phyloP scores from a whole-genome alignment of 2,329 filamentous ascomycete genomes.

The Microsporum canis region DNA sequence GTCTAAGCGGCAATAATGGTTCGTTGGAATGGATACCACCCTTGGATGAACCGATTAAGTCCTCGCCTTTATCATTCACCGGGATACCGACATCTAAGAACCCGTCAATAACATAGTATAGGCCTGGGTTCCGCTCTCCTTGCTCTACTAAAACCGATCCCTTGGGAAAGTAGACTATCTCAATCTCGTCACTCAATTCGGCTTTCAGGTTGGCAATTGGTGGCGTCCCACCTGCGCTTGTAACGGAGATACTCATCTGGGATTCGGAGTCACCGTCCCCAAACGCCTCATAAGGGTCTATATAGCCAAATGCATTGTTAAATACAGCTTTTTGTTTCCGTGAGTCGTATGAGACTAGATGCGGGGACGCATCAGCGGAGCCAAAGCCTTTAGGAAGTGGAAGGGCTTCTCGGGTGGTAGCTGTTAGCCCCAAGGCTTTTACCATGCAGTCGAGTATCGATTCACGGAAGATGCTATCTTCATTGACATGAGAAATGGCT shows the following conservation, averaged over 20 bases:
- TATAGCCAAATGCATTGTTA: slow-evolving; percentile 81
- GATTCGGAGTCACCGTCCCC: slow-evolving; percentile 80
- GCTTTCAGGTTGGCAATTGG: slow-evolving; percentile 57
- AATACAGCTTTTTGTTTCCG: slow-evolving; percentile 68
- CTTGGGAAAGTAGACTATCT: slow-evolving; percentile 95
- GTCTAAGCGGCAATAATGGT: slow-evolving; percentile 37
- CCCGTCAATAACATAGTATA: slow-evolving; percentile 96
- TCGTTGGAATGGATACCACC: slow-evolving; percentile 22
- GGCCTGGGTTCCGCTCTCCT: slow-evolving; percentile 86
- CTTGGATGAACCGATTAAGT: slow-evolving; percentile 28
- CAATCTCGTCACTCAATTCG: slow-evolving; percentile 81
- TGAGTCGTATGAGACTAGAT: slow-evolving; percentile 72
- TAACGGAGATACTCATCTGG: slow-evolving; percentile 55
- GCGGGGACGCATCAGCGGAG: slow-evolving; percentile 76
- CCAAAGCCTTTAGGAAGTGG: slow-evolving; percentile 45
- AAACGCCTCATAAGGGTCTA: slow-evolving; percentile 64
- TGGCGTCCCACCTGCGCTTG: slow-evolving; percentile 47
- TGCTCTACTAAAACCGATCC: slow-evolving; percentile 91
- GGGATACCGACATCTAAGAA: slow-evolving; percentile 92
- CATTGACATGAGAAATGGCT: slow-evolving; percentile 35
- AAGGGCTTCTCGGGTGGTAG: slow-evolving; percentile 51
- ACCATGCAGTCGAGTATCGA: slow-evolving; percentile 93
- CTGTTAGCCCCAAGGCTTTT: slow-evolving; percentile 73
- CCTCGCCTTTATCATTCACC: slow-evolving; percentile 47
- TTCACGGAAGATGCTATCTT: slow-evolving; percentile 77